phyloP scores from a whole-genome alignment of 2,329 filamentous ascomycete genomes.

The Cordyceps militaris region DNA sequence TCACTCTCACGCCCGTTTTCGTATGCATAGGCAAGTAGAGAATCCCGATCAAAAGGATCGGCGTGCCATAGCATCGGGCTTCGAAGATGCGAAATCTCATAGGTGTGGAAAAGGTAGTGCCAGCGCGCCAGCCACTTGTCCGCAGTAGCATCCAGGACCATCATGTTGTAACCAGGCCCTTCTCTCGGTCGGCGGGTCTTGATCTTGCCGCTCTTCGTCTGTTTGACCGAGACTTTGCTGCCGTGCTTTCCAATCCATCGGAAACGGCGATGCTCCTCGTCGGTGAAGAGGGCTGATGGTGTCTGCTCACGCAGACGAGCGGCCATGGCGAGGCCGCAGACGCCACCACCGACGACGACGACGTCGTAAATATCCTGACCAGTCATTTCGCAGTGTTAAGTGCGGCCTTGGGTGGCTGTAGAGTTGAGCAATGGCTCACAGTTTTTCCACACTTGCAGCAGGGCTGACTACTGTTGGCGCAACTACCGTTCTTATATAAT shows the following conservation, averaged over 20 bases:
- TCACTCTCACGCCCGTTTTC: conserved; percentile 53
- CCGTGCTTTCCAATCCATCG: conserved; percentile 66
- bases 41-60: conserved; percentile 68
- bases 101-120: conserved; percentile 60
- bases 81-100: conserved; percentile 64
- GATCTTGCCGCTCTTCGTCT: conserved; percentile 29
- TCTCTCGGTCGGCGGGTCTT: conserved; percentile 11
- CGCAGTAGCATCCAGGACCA: conserved; percentile 61
- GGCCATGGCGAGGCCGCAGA: conserved; percentile 67
- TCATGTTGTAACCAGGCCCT: conserved; percentile 34
- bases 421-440: not conserved
- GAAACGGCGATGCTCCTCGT: conserved; percentile 76
- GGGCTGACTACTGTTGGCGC: not conserved
- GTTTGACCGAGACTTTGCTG: conserved; percentile 50
- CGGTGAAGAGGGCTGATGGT: conserved; percentile 73
- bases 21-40: conserved; percentile 62
- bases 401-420: not conserved
- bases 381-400: not conserved
- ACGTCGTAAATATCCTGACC: conserved; percentile 50
- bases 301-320: conserved; percentile 64
- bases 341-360: conserved; percentile 66
- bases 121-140: conserved; percentile 63
- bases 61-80: conserved; percentile 82
- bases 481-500: not conserved
- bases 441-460: not conserved